These are phyloP conservation scores for Herpetomonas tarakana DNA, from an alignment of 208 protist genomes.

Conservation along the genomic window DNA sequence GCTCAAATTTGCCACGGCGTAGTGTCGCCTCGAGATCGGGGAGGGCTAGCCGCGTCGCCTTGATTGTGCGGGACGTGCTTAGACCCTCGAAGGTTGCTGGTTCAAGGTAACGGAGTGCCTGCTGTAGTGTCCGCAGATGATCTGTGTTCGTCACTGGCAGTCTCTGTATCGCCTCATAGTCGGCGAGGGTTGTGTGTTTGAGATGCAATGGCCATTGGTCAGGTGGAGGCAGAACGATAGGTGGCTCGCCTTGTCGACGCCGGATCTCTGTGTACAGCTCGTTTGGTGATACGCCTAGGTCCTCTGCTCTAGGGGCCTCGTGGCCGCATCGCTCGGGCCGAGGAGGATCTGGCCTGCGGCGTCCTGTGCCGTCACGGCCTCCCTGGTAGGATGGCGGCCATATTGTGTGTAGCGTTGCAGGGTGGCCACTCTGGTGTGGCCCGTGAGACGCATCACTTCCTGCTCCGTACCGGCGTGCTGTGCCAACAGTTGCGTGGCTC, in stretches of 20 bases:
- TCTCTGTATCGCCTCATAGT: too few species aligned
- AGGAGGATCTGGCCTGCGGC: slow-evolving; percentile 7
- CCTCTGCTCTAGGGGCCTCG: not conserved
- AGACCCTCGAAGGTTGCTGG: too few species aligned
- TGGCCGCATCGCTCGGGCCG: slow-evolving; percentile 2
- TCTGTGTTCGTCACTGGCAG: too few species aligned
- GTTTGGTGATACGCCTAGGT: not conserved
- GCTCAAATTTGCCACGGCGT: slow-evolving; percentile 3
- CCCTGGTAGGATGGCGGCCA: too few species aligned
- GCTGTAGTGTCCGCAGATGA: too few species aligned
- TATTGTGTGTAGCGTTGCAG: slow-evolving; percentile 10
- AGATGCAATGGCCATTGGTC: not conserved
- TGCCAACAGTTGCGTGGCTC: slow-evolving; percentile 8
- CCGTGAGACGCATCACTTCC: slow-evolving; percentile 9
- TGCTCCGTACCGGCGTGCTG: not conserved
- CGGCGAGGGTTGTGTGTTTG: too few species aligned
- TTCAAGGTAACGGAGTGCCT: too few species aligned
- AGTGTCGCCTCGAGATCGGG: slow-evolving; percentile 1
- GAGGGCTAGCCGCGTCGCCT: not conserved
- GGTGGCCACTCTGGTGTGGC: slow-evolving; percentile 6
- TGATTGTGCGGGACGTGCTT: slow-evolving; percentile 5
- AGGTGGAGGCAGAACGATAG: not conserved
- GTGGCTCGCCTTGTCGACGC: not conserved
- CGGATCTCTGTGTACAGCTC: slow-evolving; percentile 8
- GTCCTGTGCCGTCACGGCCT: slow-evolving; percentile 11